phyloP scores from a whole-genome alignment of 768 basidiomycete species.

The Russula dissimulans region DNA sequence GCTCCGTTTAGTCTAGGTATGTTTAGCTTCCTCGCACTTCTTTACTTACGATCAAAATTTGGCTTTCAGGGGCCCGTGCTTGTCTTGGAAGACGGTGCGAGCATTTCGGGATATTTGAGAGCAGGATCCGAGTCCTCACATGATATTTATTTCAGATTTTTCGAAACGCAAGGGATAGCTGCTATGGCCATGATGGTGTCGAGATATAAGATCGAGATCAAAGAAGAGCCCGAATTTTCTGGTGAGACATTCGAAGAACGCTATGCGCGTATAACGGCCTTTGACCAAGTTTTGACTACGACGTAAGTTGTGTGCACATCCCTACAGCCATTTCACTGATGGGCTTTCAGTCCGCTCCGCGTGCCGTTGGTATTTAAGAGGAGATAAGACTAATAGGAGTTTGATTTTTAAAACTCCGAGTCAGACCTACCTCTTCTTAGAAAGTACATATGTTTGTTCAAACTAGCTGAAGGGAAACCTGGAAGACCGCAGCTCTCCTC shows the following conservation, averaged over 20 bases:
- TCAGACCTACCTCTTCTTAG: too few relatives aligned
- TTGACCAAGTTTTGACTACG: background rate
- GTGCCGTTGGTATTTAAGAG: constrained; percentile 20
- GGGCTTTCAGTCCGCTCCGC: constrained; percentile 8
- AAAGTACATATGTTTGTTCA: too few relatives aligned
- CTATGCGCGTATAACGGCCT: constrained; percentile 22
- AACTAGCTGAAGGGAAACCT: too few relatives aligned
- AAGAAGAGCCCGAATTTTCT: constrained; percentile 40
- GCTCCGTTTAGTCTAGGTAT: constrained; percentile 25
- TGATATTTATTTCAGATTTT: constrained; percentile 29
- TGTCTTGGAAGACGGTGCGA: background rate
- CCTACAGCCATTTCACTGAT: too few relatives aligned
- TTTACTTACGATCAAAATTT: too few relatives aligned
- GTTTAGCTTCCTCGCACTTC: too few relatives aligned
- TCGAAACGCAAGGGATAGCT: constrained; percentile 41
- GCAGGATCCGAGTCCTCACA: background rate
- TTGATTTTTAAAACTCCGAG: too few relatives aligned
- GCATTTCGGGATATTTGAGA: background rate
- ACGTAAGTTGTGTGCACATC: background rate
- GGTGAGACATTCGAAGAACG: constrained; percentile 37
- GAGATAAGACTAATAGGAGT: background rate
- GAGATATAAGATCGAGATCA: constrained; percentile 37
- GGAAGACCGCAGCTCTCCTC: too few relatives aligned
- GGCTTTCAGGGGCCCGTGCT: background rate
- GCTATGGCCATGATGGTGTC: constrained; percentile 38